Conservation (phyloP, 495 filamentous ascomycete species). For the Talaromyces ruber region DNA sequence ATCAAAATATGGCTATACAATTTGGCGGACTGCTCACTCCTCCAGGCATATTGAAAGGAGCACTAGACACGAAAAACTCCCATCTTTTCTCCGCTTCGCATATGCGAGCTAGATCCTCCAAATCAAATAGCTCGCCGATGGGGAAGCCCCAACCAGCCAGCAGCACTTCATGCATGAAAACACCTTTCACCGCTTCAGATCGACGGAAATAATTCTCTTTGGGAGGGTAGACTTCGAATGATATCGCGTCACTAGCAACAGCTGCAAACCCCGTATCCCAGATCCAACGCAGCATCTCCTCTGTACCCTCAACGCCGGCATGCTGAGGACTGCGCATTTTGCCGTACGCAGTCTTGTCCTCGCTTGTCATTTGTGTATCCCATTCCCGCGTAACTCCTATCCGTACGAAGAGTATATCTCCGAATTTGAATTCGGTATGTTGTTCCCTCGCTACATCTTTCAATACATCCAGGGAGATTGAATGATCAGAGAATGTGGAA, state of each 20-base stretch:
- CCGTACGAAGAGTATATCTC: conserved; percentile 47
- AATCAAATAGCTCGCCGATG: conserved; percentile 50
- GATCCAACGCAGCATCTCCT: conserved; percentile 34
- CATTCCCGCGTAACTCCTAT: conserved; percentile 36
- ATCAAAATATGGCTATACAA: conserved; percentile 39
- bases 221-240: conserved; percentile 31
- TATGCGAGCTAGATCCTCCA: conserved; percentile 35
- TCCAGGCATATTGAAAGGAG: conserved; percentile 45
- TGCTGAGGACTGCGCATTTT: conserved; percentile 17
- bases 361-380: conserved; percentile 27
- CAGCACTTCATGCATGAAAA: conserved; percentile 43
- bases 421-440: conserved; percentile 31
- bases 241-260: conserved; percentile 40
- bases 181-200: conserved; percentile 3
- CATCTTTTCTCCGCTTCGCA: conserved; percentile 37
- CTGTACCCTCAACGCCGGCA: conserved; percentile 34
- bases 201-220: conserved; percentile 25
- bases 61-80: conserved; percentile 46
- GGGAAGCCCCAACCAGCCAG: conserved; percentile 49
- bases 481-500: conserved; percentile 27
- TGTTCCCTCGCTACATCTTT: conserved; percentile 25
- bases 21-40: conserved; percentile 43
- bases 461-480: conserved; percentile 32
- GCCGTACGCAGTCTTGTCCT: conserved; percentile 22
- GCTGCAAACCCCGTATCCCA: conserved; percentile 43